Evolutionary conservation across 2,329 filamentous ascomycete species (phyloP).

Genomic region (Leptographium wingfieldii): DNA sequence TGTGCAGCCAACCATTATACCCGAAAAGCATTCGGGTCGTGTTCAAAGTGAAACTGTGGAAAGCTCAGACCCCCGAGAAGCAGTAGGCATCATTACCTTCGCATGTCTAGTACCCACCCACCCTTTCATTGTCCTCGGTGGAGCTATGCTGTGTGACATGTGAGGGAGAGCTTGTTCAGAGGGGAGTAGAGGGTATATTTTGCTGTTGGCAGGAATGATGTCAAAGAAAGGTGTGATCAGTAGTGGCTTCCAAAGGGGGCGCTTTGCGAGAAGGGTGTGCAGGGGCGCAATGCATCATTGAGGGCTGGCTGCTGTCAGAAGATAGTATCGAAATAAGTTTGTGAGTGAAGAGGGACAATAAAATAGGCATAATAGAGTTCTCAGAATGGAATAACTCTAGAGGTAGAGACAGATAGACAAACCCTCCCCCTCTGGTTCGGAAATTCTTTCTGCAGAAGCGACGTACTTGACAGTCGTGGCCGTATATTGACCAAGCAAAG

Average conservation of each 20-base stretch:
- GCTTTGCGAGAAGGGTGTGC: no score
- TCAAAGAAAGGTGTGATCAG: no score
- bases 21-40: background rate
- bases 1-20: background rate
- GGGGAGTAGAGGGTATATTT: background rate
- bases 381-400: background rate
- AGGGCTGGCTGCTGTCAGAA: no score
- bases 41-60: background rate
- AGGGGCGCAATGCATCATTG: no score
- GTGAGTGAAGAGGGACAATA: no score
- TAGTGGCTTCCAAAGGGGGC: no score
- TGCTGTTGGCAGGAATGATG: no score
- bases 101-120: background rate
- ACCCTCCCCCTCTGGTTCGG: background rate
- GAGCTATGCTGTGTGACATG: background rate
- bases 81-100: background rate
- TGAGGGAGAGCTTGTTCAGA: background rate
- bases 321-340: no score
- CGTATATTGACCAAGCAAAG: background rate
- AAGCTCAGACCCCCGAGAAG: background rate
- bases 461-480: background rate
- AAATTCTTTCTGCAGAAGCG: background rate
- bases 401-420: background rate
- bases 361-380: no score
- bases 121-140: background rate